Evolutionary conservation across 768 basidiomycete genomes (phyloP).

Genomic region (Paxillus rubicundulus): DNA sequence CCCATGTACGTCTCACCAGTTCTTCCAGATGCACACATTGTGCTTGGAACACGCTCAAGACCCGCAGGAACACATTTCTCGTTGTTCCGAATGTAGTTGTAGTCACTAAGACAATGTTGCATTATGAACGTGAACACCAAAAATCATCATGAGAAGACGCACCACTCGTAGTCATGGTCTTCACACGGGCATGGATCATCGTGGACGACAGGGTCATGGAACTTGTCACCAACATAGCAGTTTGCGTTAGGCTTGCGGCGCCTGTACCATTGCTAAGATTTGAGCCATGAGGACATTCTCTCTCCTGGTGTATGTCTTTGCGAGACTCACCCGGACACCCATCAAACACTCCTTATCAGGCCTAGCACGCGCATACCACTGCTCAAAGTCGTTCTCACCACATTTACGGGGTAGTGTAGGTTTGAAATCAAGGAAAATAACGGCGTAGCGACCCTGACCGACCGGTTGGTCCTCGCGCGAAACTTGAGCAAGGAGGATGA

Average conservation of each 20-base stretch:
- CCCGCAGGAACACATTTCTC: conserved; percentile 80
- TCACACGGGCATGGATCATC: conserved; percentile 83
- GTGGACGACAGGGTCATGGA: conserved; percentile 77
- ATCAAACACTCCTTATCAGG: conserved; percentile 77
- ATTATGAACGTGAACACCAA: neutral
- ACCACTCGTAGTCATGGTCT: conserved; percentile 95
- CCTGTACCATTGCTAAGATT: conserved; percentile 83
- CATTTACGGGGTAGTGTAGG: conserved; percentile 70
- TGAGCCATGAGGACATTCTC: neutral
- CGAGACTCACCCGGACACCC: conserved; percentile 76
- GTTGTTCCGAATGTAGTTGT: conserved; percentile 78
- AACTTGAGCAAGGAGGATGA: conserved; percentile 82
- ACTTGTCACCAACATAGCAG: conserved; percentile 92
- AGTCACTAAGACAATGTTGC: conserved; percentile 58
- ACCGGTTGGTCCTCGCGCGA: conserved; percentile 53
- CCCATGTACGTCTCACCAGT: conserved; percentile 69
- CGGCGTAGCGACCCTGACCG: conserved; percentile 59
- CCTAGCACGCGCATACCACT: conserved; percentile 78
- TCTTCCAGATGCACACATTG: conserved; percentile 53
- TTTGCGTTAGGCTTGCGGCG: conserved; percentile 79
- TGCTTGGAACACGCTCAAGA: conserved; percentile 82
- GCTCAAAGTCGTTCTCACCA: conserved; percentile 68
- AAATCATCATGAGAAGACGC: conserved; percentile 13
- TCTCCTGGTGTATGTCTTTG: neutral
- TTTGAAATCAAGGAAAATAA: conserved; percentile 83